Base-by-base conservation (phyloP, 2,329 filamentous ascomycete species). In the Emericellopsis atlantica region DNA sequence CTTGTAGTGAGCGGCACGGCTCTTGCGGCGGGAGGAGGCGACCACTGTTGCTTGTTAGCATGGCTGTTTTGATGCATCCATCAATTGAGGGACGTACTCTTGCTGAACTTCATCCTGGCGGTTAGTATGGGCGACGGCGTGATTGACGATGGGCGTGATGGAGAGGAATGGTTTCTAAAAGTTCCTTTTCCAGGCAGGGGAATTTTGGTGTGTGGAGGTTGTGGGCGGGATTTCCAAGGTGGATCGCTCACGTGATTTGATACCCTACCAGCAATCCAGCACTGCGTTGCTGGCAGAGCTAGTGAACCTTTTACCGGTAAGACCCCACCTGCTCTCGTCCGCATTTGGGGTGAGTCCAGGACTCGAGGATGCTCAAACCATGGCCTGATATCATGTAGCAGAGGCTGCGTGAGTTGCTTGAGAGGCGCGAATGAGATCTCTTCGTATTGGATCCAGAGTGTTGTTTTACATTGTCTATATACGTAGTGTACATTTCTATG, bases 1-100 rank as follows among this genome's bases (percentile, higher is more conserved):
- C 66, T 77, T 74, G 81, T 94, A 98, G 79, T 98, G 90, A 66
- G 87, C 85, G 79, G 95, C 95, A 72, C 92, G 87, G 73, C 87
- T 92, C 87, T 98, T 98, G 75, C 90, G 84, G 73, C 90, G 81
- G 64, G 88, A 95, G 69, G 85, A 86, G 46, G 57, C 51, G 61
- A 87, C 62, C 24, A 24, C 36, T 40, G 22, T 40, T 10, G 10
- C 24, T 12, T 23, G 15, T 22, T 32, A 21, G 29, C 14, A 24
- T 15, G 31, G 9, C 23, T 23, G 2, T 6, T 32, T 36, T 36
- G 24, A n/a, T 15, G 11, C 18, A 18, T 21, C 11, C 18, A 29
- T 42, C 29, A 15, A 34, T 16, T 36, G 21, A 5, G 14, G 16
- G 38, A 60, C 72, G 51, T 64, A 76, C 72, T 62, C 59, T 60